Evolutionary conservation across 176 grass and related monocot genomes (phyloP), one percentile per base, ranked within the genome.

Genomic region (Aegilops tauschii): DNA sequence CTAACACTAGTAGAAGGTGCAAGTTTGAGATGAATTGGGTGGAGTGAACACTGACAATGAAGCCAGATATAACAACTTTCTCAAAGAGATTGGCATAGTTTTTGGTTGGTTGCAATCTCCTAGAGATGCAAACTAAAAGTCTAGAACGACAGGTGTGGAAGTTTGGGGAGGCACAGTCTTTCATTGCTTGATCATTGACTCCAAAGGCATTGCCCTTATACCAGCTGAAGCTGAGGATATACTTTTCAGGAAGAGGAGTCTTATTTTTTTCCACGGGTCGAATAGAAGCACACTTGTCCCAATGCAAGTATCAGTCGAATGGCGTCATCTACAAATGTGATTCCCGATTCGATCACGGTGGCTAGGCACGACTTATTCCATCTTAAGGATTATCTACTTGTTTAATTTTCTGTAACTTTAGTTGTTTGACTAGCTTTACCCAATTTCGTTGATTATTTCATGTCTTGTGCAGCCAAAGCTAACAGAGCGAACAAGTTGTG

Each of bases 171-270:
- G 21, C 30, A 30, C 49, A 27, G 32, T 50, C 47, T 27, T 28
- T 82, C 82, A 71, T 76, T 4, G 80, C 61, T 70, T 40, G 71
- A 40, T 8, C 37, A 18, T 89, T 90, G 88, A 90, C 78, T 31
- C 72, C 58, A 67, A 82, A 90, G 78, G 82, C 69, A 5, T 80
- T 68, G 37, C 37, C 37, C 36, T 47, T 88, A 6, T 83, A 20
- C 27, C 80, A 50, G 28, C 14, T 61, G 18, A 83, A 78, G 25
- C 8, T 77, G 30, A 30, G 56, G 30, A 30, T 73, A 39, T 56
- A 40, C 7, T 14, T 10, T 77, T 89, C 14, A 18, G 37, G 37
- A 11, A 68, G n/a, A 66, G 9, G 1, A 16, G 1, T 21, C 36
- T 45, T 35, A 0, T 34, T 35, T 35, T 5, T 35, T 35, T 35